Evolutionary conservation across 768 basidiomycete genomes (phyloP).

Genomic region (Panus rudis): DNA sequence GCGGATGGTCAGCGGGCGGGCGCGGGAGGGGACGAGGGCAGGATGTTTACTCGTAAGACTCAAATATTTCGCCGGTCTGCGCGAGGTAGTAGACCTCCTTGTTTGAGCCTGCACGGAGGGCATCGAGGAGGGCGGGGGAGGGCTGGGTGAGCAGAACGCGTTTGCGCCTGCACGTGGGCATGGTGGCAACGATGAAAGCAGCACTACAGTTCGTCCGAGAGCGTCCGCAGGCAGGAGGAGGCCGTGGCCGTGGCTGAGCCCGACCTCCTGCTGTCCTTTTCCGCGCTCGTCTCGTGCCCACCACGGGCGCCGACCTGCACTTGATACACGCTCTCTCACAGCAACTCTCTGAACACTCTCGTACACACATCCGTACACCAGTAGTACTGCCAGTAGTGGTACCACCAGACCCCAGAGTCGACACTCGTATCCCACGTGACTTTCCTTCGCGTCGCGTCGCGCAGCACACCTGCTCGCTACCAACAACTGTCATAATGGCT

Average conservation of each 20-base stretch:
- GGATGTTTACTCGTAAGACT: slow-evolving; percentile 82
- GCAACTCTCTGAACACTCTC: too few relatives aligned
- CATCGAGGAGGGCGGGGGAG: slow-evolving; percentile 59
- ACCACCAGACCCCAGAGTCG: too few relatives aligned
- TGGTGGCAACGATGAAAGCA: slow-evolving; percentile 25
- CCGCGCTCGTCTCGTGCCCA: slow-evolving; percentile 8
- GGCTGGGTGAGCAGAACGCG: slow-evolving; percentile 85
- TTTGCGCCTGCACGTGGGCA: slow-evolving; percentile 88
- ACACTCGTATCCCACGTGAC: too few relatives aligned
- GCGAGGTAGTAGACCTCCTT: slow-evolving; percentile 86
- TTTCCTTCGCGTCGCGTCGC: too few relatives aligned
- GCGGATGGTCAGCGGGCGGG: slow-evolving; percentile 25
- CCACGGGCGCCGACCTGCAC: too few relatives aligned
- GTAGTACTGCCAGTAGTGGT: too few relatives aligned
- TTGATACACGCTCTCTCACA: too few relatives aligned
- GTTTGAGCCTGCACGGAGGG: slow-evolving; percentile 54
- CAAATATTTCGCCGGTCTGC: slow-evolving; percentile 96
- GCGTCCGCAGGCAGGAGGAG: slow-evolving; percentile 35
- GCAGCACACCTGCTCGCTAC: too few relatives aligned
- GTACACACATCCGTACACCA: too few relatives aligned
- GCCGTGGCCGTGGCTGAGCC: slow-evolving; percentile 34
- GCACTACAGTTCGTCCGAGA: slow-evolving; percentile 27
- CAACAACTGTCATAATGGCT: too few relatives aligned
- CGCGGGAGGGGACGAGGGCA: slow-evolving; percentile 19
- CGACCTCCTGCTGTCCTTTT: slow-evolving; percentile 1